Evolutionary conservation across 352 stramenopile species (phyloP), one percentile per base, ranked within the genome.

Genomic region (Phytophthora sp.): DNA sequence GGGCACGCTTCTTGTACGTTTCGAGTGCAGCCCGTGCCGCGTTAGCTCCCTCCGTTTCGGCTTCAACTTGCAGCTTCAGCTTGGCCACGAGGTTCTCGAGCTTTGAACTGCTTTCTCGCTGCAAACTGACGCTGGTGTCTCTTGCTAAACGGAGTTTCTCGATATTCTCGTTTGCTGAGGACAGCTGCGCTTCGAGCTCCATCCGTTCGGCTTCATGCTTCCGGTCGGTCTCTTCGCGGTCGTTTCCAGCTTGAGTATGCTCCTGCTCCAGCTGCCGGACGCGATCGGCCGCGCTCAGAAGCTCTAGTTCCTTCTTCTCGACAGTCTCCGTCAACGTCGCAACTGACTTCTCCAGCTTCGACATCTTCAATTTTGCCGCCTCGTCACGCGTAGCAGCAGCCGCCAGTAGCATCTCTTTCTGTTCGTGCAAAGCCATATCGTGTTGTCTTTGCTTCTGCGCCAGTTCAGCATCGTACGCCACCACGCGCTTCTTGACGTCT

Each of bases 1-100:
- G 81, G 0, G 86, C 86, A 20, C 86, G 82, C 59, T 90, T 91
- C 76, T 91, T 93, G 73, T 94, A 94, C 41, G 75, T 77, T 59
- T 91, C 86, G 16, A 94, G 72, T n/a, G 85, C 84, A 4, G 71
- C 66, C 0, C 77, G 73, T 3, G 82, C 80, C 29, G 82, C 77
- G 27, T 66, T 71, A 0, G 83, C 73, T 12, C 65, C 82, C 44
- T 89, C 80, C 26, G 69, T 80, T 69, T 92, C 82, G 11, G 76
- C 49, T 38, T 81, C 51, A 4, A 88, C 55, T 61, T 90, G 63
- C 1, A 67, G 27, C 41, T 71, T 65, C 13, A 86, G 38, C 16
- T 76, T 44, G 8, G 38, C 30, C 5, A 77, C 26, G 26, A 80
- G 62, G 9, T 54, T 65, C 31, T 82, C 62, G 2, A 84, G 45